phyloP scores from a whole-genome alignment of 139 green algal genomes.

The Parachlorella kessleri region DNA sequence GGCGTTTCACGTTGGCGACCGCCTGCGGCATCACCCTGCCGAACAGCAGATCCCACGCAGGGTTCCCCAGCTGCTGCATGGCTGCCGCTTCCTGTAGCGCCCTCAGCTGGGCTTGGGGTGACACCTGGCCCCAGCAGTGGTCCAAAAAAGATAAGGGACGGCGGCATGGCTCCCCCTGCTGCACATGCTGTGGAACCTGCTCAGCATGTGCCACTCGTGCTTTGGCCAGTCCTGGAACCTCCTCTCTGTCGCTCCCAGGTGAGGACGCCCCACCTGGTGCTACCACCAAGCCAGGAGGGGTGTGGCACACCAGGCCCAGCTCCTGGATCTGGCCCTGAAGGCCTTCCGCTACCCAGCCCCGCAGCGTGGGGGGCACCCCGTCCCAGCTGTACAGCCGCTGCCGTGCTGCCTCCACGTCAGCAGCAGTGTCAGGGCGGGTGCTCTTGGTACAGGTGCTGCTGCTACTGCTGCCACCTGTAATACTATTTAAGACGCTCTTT shows the following conservation, averaged over 20 bases:
- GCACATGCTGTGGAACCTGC: too few species aligned
- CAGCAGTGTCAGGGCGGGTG: too few species aligned
- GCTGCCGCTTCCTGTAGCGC: conserved; percentile 6
- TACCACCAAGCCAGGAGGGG: background rate
- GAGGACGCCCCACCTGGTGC: too few species aligned
- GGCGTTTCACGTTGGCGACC: background rate
- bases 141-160: conserved; percentile 29
- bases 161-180: too few species aligned
- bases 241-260: too few species aligned
- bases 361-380: background rate
- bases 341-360: background rate
- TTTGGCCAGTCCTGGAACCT: too few species aligned
- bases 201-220: too few species aligned
- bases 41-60: conserved; percentile 24
- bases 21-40: conserved; percentile 22
- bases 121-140: conserved; percentile 28
- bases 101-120: conserved; percentile 15
- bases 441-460: too few species aligned
- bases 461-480: too few species aligned
- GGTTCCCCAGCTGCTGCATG: conserved; percentile 26
- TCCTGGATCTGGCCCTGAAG: background rate
- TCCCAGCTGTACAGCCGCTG: conserved; percentile 27
- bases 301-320: background rate
- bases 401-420: conserved; percentile 8
- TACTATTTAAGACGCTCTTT: too few species aligned